Base-by-base conservation (phyloP, 352 stramenopile species). In the Phytophthora agathidicida region DNA sequence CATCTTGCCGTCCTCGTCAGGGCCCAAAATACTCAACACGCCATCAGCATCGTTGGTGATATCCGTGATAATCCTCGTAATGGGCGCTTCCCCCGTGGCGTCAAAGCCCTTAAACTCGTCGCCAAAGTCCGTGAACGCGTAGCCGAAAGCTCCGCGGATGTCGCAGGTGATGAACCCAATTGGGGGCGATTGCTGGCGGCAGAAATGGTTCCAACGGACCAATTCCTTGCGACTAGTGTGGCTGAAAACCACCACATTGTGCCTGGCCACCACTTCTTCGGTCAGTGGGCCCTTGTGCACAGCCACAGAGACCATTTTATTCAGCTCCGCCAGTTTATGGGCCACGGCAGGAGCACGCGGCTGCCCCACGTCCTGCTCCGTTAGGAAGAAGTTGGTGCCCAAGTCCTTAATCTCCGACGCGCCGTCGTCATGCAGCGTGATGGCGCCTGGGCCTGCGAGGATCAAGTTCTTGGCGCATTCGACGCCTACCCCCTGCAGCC, bases 401-500 rank as follows among this genome's bases (percentile, higher is more conserved):
- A 97, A 64, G 65, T 98, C 93, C 53, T 89, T 88, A 14, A 90
- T 75, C 57, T 92, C 75, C 16, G 83, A 69, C 19, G 80, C 63
- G 14, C 75, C 71, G 47, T 97, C 83, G 53, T 94, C 85, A 53
- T 91, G 83, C 45, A 98, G 73, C 45, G 89, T 97, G 53, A 98
- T 89, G 48, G 65, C 71, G 10, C 88, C 83, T 10, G 91, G 88
- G 11, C 93, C 93, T 9, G 92, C 91, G 22, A 98, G 77, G 39
- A 96, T 93, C 37, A 98, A 71, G 64, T 98, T 98, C 84, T 98
- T 98, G 46, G 89, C 86, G 36, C 75, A 92, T 62, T 98, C 93
- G 19, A 93, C 86, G 49, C 93, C 93, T 16, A 97, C 73, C 49
- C 92, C 73, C 53, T 90, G 87, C 49, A 97, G 65, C 14, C 88